Conservation (phyloP, 1,284 basidiomycete species). For the Termitomyces sp. region DNA sequence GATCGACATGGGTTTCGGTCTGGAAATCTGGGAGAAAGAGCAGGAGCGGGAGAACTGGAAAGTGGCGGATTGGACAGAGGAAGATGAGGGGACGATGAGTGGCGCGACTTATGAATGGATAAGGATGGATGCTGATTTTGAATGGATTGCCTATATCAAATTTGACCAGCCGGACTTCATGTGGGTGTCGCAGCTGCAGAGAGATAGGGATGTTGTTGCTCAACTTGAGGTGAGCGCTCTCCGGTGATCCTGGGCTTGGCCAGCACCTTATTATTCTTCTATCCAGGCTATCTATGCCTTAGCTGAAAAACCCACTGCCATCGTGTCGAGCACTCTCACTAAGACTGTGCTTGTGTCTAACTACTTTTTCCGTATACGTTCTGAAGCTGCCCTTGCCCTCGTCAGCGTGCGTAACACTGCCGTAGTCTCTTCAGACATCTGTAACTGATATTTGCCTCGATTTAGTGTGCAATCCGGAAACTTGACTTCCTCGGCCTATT, state of each 20-base stretch:
- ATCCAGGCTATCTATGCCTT: constrained; percentile 81
- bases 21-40: constrained; percentile 96
- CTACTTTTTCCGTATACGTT: constrained; percentile 96
- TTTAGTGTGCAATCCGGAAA: constrained; percentile 76
- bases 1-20: constrained; percentile 93
- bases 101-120: constrained; percentile 99
- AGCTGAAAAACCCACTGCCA: constrained; percentile 76
- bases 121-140: constrained; percentile 97
- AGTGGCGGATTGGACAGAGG: constrained; percentile 97
- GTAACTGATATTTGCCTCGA: constrained; percentile 5
- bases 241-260: background rate
- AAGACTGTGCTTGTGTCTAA: constrained; percentile 93
- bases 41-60: constrained; percentile 91
- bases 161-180: constrained; percentile 98
- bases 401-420: constrained; percentile 58
- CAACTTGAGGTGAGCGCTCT: constrained; percentile 77
- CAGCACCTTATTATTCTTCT: constrained; percentile 10
- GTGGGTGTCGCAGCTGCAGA: constrained; percentile 97
- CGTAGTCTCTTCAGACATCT: background rate
- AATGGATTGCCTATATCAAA: constrained; percentile 91
- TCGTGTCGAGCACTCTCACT: constrained; percentile 89
- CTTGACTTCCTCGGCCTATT: constrained; percentile 90
- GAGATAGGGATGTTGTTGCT: constrained; percentile 97
- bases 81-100: constrained; percentile 90
- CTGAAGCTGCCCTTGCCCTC: constrained; percentile 88